A percentile compares a stretch with the other conserved stretches of the same genome.
Conservation (phyloP, 371 early-diverging fungal species). For the Mucor mucedo region DNA sequence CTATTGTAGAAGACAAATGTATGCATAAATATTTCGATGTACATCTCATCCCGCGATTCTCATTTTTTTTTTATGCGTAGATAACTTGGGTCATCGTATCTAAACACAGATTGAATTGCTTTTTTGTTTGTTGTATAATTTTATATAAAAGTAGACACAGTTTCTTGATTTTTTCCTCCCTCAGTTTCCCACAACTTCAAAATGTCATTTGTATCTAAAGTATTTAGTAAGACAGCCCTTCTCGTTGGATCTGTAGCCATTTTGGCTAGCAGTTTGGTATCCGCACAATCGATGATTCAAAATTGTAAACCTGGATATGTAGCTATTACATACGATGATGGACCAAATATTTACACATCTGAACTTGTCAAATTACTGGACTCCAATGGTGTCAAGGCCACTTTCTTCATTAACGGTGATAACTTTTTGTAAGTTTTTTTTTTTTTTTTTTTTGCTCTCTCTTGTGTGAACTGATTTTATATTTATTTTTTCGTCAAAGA, state of each 20-base stretch:
- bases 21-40: constrained; percentile 4
- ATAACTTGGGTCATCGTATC: neutral
- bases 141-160: neutral
- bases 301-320: constrained; percentile 49
- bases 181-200: neutral
- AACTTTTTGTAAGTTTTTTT: constrained; percentile 43
- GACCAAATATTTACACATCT: constrained; percentile 50
- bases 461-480: neutral
- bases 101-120: neutral
- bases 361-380: constrained; percentile 44
- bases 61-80: neutral
- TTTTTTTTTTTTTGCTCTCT: neutral
- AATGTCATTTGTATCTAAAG: neutral
- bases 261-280: constrained; percentile 1
- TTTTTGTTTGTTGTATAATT: neutral
- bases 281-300: constrained; percentile 11
- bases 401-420: constrained; percentile 67
- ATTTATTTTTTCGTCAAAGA: neutral
- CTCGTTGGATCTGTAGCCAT: neutral
- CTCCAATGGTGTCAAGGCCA: constrained; percentile 50
- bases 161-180: neutral
- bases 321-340: constrained; percentile 67
- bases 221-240: neutral
- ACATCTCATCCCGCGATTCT: neutral
- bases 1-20: neutral